Evolutionary conservation across 2,329 filamentous ascomycete species (phyloP), one percentile per base, ranked within the genome.

Genomic region (Drechslerella coelobrocha): DNA sequence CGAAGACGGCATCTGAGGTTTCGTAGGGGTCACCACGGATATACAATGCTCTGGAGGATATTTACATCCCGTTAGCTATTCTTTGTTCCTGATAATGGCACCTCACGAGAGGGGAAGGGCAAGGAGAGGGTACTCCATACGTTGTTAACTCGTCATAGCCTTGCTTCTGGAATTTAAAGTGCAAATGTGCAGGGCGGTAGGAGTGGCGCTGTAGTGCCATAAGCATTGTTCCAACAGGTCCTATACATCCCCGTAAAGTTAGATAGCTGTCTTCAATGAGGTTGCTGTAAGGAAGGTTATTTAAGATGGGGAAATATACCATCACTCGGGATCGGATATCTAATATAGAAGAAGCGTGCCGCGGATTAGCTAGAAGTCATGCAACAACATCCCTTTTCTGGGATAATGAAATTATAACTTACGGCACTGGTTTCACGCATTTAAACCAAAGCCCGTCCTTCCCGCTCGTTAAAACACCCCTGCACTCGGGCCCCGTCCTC

Each of bases 81-180:
- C 34, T 39, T 50, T 21, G 21, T 19, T 41, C 9, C 9, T 5
- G 2, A 39, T 14, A 26, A 45, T 53, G 8, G 24, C 31, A 45
- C 12, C 52, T 2, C 10, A 17, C 19, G 14, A 37, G 39, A 53
- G 51, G 24, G 39, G 41, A 47, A 59, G 14, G 21, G 45, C 47
- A 23, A 39, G 6, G 48, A 9, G 10, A 52, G 41, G 43, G 27
- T 17, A 65, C 31, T 8, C 86, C 87, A 73, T 82, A 92, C 89
- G 91, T 95, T 77, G 94, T 88, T 75, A 96, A 79, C 77, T 88
- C 85, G 81, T 96, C 91, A 80, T 85, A 92, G 0, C 89, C 89
- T 31, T 83, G 79, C 81, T 91, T 92, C 77, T 88, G 86, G 80
- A 96, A 92, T 89, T 95, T 94, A 76, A 94, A 94, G 78, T 94